Evolutionary conservation across 805 yeast species (phyloP).

Genomic region (Debaryomyces maramus): DNA sequence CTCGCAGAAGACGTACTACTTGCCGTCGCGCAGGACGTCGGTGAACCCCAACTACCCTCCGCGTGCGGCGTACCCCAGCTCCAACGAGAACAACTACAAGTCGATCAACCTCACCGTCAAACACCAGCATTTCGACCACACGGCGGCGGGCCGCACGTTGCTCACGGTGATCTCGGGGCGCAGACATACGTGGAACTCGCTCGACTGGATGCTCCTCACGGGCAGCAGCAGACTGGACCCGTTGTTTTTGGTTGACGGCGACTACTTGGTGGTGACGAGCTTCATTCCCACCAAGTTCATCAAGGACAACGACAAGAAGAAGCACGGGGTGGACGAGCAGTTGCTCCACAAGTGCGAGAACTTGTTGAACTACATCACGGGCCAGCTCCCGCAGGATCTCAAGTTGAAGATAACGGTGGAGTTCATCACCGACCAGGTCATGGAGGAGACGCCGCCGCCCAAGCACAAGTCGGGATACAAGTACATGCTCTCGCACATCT

Average conservation of each 20-base stretch:
- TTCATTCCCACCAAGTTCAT: constrained; percentile 26
- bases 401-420: constrained; percentile 42
- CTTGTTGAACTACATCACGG: constrained; percentile 23
- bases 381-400: constrained; percentile 16
- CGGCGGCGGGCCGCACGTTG: constrained; percentile 29
- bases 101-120: constrained; percentile 44
- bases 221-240: constrained; percentile 8
- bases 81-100: constrained; percentile 39
- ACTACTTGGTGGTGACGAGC: constrained; percentile 37
- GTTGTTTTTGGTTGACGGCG: constrained; percentile 37
- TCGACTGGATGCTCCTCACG: constrained; percentile 37
- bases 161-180: constrained; percentile 41
- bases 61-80: constrained; percentile 24
- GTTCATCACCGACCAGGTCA: constrained; percentile 25
- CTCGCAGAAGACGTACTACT: constrained; percentile 32
- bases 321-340: constrained; percentile 15
- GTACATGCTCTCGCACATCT: constrained; percentile 36
- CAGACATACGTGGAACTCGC: constrained; percentile 44
- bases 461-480: constrained; percentile 25
- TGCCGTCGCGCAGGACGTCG: constrained; percentile 16
- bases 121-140: constrained; percentile 35
- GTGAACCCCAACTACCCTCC: constrained; percentile 10
- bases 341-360: constrained; percentile 26
- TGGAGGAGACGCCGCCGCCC: background rate
- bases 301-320: constrained; percentile 10